These are phyloP conservation scores for Naegleria lovaniensis DNA, from an alignment of 208 protist genomes.

Conservation along the genomic window DNA sequence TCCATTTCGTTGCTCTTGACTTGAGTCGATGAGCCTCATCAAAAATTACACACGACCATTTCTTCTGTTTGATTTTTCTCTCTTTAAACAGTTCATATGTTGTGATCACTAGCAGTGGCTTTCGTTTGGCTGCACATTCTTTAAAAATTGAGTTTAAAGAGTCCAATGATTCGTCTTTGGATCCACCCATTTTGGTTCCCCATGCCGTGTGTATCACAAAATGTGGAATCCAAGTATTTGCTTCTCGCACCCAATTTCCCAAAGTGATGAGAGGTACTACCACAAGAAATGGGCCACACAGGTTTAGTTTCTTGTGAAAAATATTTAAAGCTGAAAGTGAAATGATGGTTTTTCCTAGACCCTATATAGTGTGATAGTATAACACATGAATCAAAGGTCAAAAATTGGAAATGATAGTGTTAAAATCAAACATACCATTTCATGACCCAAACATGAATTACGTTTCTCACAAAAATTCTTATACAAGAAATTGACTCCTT, in stretches of 20 bases:
- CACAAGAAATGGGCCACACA: slow-evolving; percentile 89
- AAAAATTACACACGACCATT: slow-evolving; percentile 91
- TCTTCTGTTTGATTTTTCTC: slow-evolving; percentile 67
- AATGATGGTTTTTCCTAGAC: slow-evolving; percentile 62
- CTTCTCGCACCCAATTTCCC: slow-evolving; percentile 92
- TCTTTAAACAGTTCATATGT: slow-evolving; percentile 91
- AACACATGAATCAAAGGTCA: too few species aligned
- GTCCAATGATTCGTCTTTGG: slow-evolving; percentile 46
- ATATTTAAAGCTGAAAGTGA: slow-evolving; percentile 91
- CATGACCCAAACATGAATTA: not conserved
- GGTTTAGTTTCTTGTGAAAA: slow-evolving; percentile 66
- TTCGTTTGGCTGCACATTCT: not conserved
- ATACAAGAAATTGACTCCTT: not conserved
- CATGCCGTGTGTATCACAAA: slow-evolving; percentile 67
- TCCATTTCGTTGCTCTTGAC: not conserved
- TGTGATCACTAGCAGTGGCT: slow-evolving; percentile 73
- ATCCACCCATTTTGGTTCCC: slow-evolving; percentile 57
- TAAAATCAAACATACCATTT: not conserved
- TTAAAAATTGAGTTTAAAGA: not conserved
- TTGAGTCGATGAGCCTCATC: slow-evolving; percentile 91
- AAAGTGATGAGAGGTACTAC: slow-evolving; percentile 92
- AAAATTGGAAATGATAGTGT: too few species aligned
- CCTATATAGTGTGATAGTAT: not conserved
- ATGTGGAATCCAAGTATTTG: not conserved
- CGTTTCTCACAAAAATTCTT: not conserved